Conservation (phyloP, 768 basidiomycete species). For the Fistulinella prunicolor region DNA sequence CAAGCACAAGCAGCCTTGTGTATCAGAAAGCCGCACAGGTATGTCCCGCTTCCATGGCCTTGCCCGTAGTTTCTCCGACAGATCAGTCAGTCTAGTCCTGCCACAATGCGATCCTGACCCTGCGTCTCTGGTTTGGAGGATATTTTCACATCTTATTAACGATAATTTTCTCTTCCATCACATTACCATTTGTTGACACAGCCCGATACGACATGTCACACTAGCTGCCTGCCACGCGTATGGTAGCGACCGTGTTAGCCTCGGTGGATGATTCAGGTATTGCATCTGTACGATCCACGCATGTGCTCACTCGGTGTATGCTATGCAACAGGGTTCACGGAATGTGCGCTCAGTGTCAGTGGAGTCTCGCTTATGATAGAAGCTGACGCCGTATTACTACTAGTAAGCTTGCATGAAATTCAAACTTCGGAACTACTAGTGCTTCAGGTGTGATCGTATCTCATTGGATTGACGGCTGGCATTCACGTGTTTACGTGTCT, state of each 20-base stretch:
- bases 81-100: constrained; percentile 31
- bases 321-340: constrained; percentile 26
- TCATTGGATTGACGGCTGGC: constrained; percentile 19
- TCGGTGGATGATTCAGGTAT: constrained; percentile 31
- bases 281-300: constrained; percentile 10
- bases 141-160: constrained; percentile 19
- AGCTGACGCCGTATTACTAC: constrained; percentile 18
- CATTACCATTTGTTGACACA: constrained; percentile 13
- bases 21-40: constrained; percentile 37
- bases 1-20: constrained; percentile 34
- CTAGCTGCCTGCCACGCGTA: constrained; percentile 29
- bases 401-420: constrained; percentile 38
- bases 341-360: constrained; percentile 8
- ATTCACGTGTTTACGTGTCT: constrained; percentile 16
- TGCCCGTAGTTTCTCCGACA: constrained; percentile 15
- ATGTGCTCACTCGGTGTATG: constrained; percentile 2
- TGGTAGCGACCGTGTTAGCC: constrained; percentile 23
- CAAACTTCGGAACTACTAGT: constrained; percentile 36
- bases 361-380: constrained; percentile 10
- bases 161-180: constrained; percentile 1
- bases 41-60: constrained; percentile 16
- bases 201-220: constrained; percentile 33
- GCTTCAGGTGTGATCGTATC: constrained; percentile 27
- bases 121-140: constrained; percentile 34
- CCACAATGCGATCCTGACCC: constrained; percentile 26